phyloP scores from a whole-genome alignment of 2,329 filamentous ascomycete species.

The Epichloe aotearoae region DNA sequence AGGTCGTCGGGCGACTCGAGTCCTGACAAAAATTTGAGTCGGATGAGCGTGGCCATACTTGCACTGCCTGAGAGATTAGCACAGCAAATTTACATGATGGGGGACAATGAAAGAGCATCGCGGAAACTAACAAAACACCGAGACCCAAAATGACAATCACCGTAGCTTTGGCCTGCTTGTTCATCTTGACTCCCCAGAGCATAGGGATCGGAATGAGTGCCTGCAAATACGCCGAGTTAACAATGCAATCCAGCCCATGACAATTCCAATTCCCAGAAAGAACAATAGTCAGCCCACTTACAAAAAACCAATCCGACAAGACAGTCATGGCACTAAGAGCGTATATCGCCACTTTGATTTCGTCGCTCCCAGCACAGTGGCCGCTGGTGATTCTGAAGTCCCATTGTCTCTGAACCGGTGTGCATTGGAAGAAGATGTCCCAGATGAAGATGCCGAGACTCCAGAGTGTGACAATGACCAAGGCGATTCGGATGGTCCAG shows the following conservation, averaged over 20 bases:
- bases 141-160: slow-evolving; percentile 35
- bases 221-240: slow-evolving; percentile 11
- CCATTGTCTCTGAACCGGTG: slow-evolving; percentile 37
- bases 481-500: slow-evolving; percentile 31
- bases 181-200: slow-evolving; percentile 42
- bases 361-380: slow-evolving; percentile 28
- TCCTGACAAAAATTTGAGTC: slow-evolving; percentile 33
- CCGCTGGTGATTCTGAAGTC: slow-evolving; percentile 32
- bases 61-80: slow-evolving; percentile 22
- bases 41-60: slow-evolving; percentile 39
- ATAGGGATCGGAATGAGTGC: slow-evolving; percentile 40
- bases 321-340: slow-evolving; percentile 39
- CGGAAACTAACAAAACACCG: slow-evolving; percentile 27
- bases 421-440: slow-evolving; percentile 39
- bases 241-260: not conserved
- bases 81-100: slow-evolving; percentile 7
- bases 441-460: slow-evolving; percentile 36
- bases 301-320: slow-evolving; percentile 40
- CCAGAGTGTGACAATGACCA: slow-evolving; percentile 33
- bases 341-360: slow-evolving; percentile 35
- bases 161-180: slow-evolving; percentile 35
- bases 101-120: slow-evolving; percentile 8
- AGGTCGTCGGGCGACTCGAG: slow-evolving; percentile 32
- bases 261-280: not conserved
- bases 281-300: slow-evolving; percentile 12